These are phyloP conservation scores for Lepiota brunneoincarnata DNA, from an alignment of 768 basidiomycete species.

Conservation along the genomic window DNA sequence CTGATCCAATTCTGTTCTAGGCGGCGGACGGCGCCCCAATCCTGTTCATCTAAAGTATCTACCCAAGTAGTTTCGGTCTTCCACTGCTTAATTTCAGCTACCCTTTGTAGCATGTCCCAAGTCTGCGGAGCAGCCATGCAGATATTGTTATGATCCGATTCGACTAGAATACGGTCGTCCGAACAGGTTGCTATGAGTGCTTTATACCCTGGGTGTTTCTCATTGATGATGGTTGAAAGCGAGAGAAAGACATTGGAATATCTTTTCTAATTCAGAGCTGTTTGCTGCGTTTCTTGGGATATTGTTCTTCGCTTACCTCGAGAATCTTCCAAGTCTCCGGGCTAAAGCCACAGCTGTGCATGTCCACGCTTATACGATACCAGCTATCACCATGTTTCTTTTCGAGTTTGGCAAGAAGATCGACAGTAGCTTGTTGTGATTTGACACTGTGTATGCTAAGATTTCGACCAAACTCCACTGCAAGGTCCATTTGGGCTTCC, in stretches of 20 bases:
- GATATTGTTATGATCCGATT: conserved; percentile 83
- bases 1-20: conserved; percentile 70
- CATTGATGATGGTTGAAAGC: conserved; percentile 82
- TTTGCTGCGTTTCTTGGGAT: neutral
- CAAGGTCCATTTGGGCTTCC: conserved; percentile 82
- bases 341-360: conserved; percentile 90
- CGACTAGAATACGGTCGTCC: conserved; percentile 70
- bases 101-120: conserved; percentile 72
- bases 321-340: conserved; percentile 71
- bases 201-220: conserved; percentile 60
- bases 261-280: conserved; percentile 43
- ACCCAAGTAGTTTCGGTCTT: conserved; percentile 60
- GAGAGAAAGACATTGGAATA: conserved; percentile 85
- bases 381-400: conserved; percentile 56
- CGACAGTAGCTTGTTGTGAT: conserved; percentile 62
- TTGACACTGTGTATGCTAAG: conserved; percentile 90
- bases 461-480: conserved; percentile 73
- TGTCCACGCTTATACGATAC: conserved; percentile 71
- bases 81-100: conserved; percentile 82
- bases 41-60: conserved; percentile 28
- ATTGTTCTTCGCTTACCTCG: conserved; percentile 50
- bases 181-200: conserved; percentile 64
- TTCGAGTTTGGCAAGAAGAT: conserved; percentile 60
- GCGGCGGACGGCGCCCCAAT: conserved; percentile 65
- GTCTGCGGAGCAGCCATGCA: conserved; percentile 54